phyloP scores from a whole-genome alignment of 495 filamentous ascomycete genomes.

The Penicillium bialowiezense region DNA sequence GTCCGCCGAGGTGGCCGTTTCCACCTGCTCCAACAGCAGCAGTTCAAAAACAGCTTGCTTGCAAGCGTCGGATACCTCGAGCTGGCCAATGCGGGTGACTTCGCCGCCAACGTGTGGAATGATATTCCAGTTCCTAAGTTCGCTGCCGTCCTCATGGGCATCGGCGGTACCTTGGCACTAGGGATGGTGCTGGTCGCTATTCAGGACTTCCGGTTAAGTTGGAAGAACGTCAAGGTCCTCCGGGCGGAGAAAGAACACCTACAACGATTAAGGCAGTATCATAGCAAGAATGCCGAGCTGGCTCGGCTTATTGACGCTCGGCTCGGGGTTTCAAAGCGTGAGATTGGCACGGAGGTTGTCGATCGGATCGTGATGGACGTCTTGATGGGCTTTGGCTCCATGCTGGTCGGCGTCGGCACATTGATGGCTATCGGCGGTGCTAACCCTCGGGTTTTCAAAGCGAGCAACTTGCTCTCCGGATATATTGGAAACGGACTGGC shows the following conservation, averaged over 20 bases:
- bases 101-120: conserved; percentile 56
- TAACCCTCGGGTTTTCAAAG: conserved; percentile 33
- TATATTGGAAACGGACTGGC: conserved; percentile 47
- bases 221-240: conserved; percentile 41
- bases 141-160: conserved; percentile 46
- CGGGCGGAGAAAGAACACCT: conserved; percentile 35
- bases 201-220: conserved; percentile 40
- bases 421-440: conserved; percentile 50
- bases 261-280: conserved; percentile 11
- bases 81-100: conserved; percentile 51
- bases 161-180: conserved; percentile 46
- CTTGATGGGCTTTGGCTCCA: conserved; percentile 41
- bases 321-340: conserved; percentile 37
- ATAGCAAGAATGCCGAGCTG: conserved; percentile 14
- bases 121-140: conserved; percentile 42
- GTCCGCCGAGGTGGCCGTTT: conserved; percentile 17
- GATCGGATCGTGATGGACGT: conserved; percentile 49
- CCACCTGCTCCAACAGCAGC: conserved; percentile 25
- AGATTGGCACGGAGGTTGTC: conserved; percentile 45
- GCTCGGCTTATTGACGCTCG: conserved; percentile 24
- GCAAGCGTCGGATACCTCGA: conserved; percentile 48
- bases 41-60: conserved; percentile 47
- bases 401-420: conserved; percentile 48
- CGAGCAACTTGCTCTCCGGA: conserved; percentile 49
- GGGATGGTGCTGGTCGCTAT: conserved; percentile 42